Evolutionary conservation across 306 rosid genomes (phyloP), one percentile per base, ranked within the genome.

Genomic region (Ammopiptanthus mongolicus): DNA sequence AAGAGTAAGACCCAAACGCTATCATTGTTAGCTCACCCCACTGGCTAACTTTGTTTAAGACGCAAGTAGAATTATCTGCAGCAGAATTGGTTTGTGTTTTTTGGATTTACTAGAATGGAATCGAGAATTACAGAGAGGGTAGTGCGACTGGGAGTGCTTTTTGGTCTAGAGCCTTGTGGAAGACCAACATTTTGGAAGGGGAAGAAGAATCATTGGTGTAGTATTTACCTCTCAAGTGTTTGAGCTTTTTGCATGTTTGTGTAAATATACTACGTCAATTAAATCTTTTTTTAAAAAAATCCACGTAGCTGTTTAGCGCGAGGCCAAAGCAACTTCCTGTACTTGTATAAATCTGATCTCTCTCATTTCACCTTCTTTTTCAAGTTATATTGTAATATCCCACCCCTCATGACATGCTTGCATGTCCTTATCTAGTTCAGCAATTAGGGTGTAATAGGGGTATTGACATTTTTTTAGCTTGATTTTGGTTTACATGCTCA

Each of bases 31-130:
- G 78, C 62, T 77, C 57, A 33, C 65, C 23, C 29, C 51, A 22
- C 46, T n/a, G 62, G 56, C 64, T 52, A 55, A 21, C 50, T 51
- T 71, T 31, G 73, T 57, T 74, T 25, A 64, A 37, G 60, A 29
- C 25, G 28, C 7, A 61, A 58, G 61, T 56, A 56, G 74, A 68
- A 44, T 77, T 62, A 25, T 83, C 58, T 63, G 62, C 53, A 62
- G 72, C 63, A 47, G 68, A 73, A 46, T 70, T 58, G 76, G 44
- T 60, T 73, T 81, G 71, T 42, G 53, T 73, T 34, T 56, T 73
- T 71, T 62, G 81, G 83, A 81, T 68, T 77, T 74, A 39, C 60
- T 80, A 80, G 21, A 83, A 70, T 70, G 71, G 68, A 10, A 3
- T 41, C 14, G 61, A 28, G 56, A 11, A 33, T 42, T 39, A 44